Conservation (phyloP, 768 basidiomycete genomes). For the Boletus speciosus region DNA sequence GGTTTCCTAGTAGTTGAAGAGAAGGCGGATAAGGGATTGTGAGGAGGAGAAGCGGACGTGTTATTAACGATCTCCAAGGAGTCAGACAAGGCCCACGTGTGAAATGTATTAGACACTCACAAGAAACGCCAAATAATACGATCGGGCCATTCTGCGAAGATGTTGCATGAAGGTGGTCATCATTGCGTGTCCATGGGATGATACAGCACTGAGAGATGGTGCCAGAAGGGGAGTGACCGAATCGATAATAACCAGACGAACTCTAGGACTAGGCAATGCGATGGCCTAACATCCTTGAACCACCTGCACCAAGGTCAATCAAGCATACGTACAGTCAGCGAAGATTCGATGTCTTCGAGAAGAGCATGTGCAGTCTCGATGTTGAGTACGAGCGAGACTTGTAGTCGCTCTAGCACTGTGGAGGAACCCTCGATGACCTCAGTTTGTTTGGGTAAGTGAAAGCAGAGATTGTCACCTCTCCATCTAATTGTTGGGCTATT, state of each 20-base stretch:
- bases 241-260: constrained; percentile 61
- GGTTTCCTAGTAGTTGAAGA: constrained; percentile 51
- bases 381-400: constrained; percentile 57
- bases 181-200: constrained; percentile 71
- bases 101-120: constrained; percentile 37
- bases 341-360: constrained; percentile 41
- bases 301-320: not conserved
- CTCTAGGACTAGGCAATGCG: constrained; percentile 10
- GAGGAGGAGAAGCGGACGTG: constrained; percentile 36
- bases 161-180: constrained; percentile 72
- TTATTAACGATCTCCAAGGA: constrained; percentile 57
- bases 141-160: constrained; percentile 48
- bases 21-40: constrained; percentile 34
- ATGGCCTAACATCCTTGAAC: constrained; percentile 10
- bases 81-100: not conserved
- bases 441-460: not conserved
- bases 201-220: constrained; percentile 58
- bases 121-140: constrained; percentile 45
- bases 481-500: constrained; percentile 32
- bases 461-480: constrained; percentile 23
- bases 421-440: constrained; percentile 23
- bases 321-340: constrained; percentile 26
- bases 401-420: constrained; percentile 51
- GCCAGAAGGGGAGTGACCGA: constrained; percentile 60
- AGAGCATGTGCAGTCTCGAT: constrained; percentile 50